These are phyloP conservation scores for Cercospora brassicicola DNA, from an alignment of 2,329 filamentous ascomycete genomes.

Conservation along the genomic window DNA sequence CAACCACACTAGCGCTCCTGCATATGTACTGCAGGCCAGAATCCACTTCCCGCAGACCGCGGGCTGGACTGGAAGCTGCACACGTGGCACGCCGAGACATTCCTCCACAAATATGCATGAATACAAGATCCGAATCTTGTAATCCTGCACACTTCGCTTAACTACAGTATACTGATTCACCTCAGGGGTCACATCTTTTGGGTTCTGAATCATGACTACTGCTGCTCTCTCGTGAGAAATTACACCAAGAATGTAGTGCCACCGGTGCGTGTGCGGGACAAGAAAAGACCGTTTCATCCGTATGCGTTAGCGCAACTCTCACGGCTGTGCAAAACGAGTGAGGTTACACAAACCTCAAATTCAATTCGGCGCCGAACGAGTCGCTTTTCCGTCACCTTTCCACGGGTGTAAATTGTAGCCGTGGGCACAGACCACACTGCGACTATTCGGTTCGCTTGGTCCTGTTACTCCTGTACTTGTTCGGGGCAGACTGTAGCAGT, in stretches of 20 bases:
- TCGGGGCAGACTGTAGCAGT: background rate
- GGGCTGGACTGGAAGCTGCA: background rate
- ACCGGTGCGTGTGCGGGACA: background rate
- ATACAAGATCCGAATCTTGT: background rate
- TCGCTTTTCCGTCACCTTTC: background rate
- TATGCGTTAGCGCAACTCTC: background rate
- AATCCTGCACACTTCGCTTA: background rate
- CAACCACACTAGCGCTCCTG: background rate
- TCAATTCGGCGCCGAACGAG: background rate
- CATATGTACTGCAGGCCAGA: background rate
- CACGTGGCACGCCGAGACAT: background rate
- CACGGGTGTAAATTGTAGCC: background rate
- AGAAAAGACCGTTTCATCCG: background rate
- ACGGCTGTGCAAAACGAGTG: background rate
- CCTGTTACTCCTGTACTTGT: background rate
- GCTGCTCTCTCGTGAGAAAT: background rate
- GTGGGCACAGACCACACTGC: background rate
- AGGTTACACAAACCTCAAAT: background rate
- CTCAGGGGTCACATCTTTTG: background rate
- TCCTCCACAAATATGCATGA: background rate
- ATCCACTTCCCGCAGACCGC: background rate
- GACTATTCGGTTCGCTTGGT: background rate
- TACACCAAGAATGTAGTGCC: background rate
- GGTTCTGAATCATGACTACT: background rate
- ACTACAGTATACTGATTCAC: background rate